Evolutionary conservation across 805 yeast genomes (phyloP).

Genomic region (Starmerella vaccinii): DNA sequence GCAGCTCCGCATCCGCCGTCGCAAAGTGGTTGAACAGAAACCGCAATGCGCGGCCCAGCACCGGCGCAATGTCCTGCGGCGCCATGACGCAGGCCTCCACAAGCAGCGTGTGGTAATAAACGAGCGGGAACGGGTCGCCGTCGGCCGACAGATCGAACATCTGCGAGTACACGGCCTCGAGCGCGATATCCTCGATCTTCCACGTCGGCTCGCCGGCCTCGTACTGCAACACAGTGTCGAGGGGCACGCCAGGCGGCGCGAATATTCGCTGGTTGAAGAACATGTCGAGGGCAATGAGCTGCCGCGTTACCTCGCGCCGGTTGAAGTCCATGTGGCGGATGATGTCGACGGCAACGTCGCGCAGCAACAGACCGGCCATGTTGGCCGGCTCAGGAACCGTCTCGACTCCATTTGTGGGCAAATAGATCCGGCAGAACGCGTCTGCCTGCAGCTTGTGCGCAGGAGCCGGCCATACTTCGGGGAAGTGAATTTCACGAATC

Average conservation of each 20-base stretch:
- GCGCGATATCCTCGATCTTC: slow-evolving; percentile 83
- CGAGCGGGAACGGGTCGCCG: slow-evolving; percentile 43
- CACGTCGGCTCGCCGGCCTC: slow-evolving; percentile 55
- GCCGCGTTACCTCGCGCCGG: slow-evolving; percentile 76
- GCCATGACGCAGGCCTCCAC: slow-evolving; percentile 81
- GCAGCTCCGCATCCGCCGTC: slow-evolving; percentile 63
- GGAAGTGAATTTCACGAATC: slow-evolving; percentile 32
- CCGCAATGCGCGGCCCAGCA: slow-evolving; percentile 83
- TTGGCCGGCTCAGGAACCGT: slow-evolving; percentile 52
- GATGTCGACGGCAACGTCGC: slow-evolving; percentile 66
- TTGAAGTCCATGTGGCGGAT: slow-evolving; percentile 78
- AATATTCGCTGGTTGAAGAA: slow-evolving; percentile 60
- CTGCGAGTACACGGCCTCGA: slow-evolving; percentile 70
- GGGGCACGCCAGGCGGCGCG: slow-evolving; percentile 62
- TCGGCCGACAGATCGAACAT: slow-evolving; percentile 58
- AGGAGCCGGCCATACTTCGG: slow-evolving; percentile 16
- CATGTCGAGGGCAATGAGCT: slow-evolving; percentile 60
- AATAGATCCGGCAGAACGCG: slow-evolving; percentile 16
- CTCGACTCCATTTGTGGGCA: slow-evolving; percentile 39
- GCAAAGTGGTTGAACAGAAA: slow-evolving; percentile 62
- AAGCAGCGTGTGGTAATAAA: slow-evolving; percentile 74
- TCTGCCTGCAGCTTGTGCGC: slow-evolving; percentile 6
- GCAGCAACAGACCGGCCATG: slow-evolving; percentile 51
- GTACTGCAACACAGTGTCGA: slow-evolving; percentile 37
- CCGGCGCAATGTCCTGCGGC: slow-evolving; percentile 80